Conservation (phyloP, 495 filamentous ascomycete species). For the Corynascus novoguineensis region DNA sequence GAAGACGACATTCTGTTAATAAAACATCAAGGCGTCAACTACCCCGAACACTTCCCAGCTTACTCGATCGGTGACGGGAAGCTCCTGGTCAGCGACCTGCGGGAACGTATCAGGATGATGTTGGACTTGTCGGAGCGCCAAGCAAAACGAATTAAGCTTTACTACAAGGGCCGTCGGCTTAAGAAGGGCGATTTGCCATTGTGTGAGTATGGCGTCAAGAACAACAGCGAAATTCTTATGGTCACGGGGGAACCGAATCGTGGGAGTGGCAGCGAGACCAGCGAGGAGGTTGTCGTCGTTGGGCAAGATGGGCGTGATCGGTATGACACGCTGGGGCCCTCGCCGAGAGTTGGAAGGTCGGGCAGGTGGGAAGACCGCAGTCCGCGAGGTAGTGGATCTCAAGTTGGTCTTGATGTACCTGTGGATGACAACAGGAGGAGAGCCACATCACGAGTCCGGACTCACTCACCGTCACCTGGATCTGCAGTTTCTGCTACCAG, state of each 20-base stretch:
- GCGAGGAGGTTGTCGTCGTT: constrained; percentile 43
- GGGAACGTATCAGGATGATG: constrained; percentile 57
- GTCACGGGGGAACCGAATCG: constrained; percentile 47
- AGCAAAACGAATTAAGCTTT: constrained; percentile 54
- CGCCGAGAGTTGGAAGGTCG: constrained; percentile 24
- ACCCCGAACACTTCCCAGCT: constrained; percentile 71
- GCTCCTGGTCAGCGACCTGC: constrained; percentile 61
- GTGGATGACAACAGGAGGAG: constrained; percentile 18
- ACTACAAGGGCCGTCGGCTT: constrained; percentile 77
- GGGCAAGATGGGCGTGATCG: constrained; percentile 19
- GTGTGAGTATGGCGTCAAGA: constrained; percentile 70
- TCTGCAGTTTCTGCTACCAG: constrained; percentile 23
- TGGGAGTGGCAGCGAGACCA: constrained; percentile 49
- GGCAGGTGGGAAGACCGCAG: constrained; percentile 28
- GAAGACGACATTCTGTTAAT: constrained; percentile 77
- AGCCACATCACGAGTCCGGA: constrained; percentile 26
- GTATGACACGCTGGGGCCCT: constrained; percentile 11
- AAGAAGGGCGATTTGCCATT: constrained; percentile 60
- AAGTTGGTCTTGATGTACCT: constrained; percentile 30
- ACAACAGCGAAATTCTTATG: constrained; percentile 64
- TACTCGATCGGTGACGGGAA: constrained; percentile 76
- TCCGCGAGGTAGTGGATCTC: constrained; percentile 36
- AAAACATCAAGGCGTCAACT: constrained; percentile 63
- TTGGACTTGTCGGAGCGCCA: constrained; percentile 56
- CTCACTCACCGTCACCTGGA: constrained; percentile 26